Evolutionary conservation across 768 basidiomycete species (phyloP).

Genomic region (Mycena albidolilacea): DNA sequence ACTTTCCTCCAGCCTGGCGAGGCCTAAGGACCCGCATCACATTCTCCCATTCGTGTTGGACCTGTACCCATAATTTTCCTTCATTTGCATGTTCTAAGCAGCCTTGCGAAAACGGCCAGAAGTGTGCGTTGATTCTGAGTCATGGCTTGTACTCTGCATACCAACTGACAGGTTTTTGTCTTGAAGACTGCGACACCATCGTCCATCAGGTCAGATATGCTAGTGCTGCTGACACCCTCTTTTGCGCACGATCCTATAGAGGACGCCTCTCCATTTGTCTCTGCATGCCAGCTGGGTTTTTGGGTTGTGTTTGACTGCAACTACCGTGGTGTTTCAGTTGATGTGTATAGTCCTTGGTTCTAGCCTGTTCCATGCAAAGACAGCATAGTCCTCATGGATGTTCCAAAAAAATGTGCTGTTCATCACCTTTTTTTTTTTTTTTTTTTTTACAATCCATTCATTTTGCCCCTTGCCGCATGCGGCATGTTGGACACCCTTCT

Average conservation of each 20-base stretch:
- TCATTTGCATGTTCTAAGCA: background rate
- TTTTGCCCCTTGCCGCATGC: too few species aligned
- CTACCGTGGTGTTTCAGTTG: background rate
- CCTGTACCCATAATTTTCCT: constrained; percentile 37
- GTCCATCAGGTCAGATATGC: constrained; percentile 59
- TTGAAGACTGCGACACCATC: constrained; percentile 58
- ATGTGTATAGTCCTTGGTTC: constrained; percentile 51
- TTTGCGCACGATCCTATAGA: constrained; percentile 59
- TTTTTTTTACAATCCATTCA: too few species aligned
- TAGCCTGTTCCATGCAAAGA: constrained; percentile 68
- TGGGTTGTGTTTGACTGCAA: background rate
- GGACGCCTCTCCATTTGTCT: constrained; percentile 58
- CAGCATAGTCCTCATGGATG: constrained; percentile 61
- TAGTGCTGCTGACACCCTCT: constrained; percentile 56
- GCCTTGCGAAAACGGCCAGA: constrained; percentile 53
- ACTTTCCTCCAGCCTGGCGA: too few species aligned
- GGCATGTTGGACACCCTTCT: too few species aligned
- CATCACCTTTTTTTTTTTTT: too few species aligned
- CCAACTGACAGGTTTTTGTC: background rate
- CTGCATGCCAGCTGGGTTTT: constrained; percentile 58
- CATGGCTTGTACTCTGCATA: background rate
- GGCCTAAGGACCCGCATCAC: too few species aligned
- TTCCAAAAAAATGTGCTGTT: constrained; percentile 63
- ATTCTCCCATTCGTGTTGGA: constrained; percentile 60
- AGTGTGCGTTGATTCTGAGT: constrained; percentile 46